phyloP scores from a whole-genome alignment of 2,329 filamentous ascomycete genomes.

The Cephalotrichum gorgonifer region DNA sequence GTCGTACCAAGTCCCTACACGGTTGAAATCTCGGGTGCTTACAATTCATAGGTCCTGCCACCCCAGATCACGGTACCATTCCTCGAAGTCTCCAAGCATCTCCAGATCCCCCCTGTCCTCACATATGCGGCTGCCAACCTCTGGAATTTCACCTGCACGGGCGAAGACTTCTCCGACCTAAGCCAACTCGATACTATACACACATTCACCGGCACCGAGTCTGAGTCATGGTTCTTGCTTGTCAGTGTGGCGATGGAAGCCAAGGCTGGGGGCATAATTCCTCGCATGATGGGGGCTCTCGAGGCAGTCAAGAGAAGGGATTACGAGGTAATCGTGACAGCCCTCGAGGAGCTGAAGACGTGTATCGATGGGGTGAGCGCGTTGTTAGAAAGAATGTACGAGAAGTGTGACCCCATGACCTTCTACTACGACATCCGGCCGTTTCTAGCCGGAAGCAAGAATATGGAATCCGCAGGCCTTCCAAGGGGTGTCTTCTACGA shows the following conservation, averaged over 20 bases:
- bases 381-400: slow-evolving; percentile 75
- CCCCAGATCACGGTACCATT: slow-evolving; percentile 70
- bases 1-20: too few relatives aligned
- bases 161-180: slow-evolving; percentile 48
- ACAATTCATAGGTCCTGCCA: slow-evolving; percentile 47
- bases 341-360: slow-evolving; percentile 53
- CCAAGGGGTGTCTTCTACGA: slow-evolving; percentile 81
- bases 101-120: slow-evolving; percentile 79
- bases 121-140: slow-evolving; percentile 80
- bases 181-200: slow-evolving; percentile 61
- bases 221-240: slow-evolving; percentile 92
- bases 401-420: slow-evolving; percentile 73
- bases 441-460: slow-evolving; percentile 82
- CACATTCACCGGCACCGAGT: slow-evolving; percentile 79
- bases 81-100: slow-evolving; percentile 56
- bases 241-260: slow-evolving; percentile 87
- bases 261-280: slow-evolving; percentile 62
- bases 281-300: slow-evolving; percentile 68
- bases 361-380: slow-evolving; percentile 58
- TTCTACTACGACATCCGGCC: slow-evolving; percentile 88
- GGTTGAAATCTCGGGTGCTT: not conserved
- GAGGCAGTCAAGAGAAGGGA: slow-evolving; percentile 54
- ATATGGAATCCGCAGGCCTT: slow-evolving; percentile 77
- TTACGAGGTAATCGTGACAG: slow-evolving; percentile 46
- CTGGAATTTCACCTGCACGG: slow-evolving; percentile 70